phyloP scores from a whole-genome alignment of 495 filamentous ascomycete genomes.

The Tuber indicum region DNA sequence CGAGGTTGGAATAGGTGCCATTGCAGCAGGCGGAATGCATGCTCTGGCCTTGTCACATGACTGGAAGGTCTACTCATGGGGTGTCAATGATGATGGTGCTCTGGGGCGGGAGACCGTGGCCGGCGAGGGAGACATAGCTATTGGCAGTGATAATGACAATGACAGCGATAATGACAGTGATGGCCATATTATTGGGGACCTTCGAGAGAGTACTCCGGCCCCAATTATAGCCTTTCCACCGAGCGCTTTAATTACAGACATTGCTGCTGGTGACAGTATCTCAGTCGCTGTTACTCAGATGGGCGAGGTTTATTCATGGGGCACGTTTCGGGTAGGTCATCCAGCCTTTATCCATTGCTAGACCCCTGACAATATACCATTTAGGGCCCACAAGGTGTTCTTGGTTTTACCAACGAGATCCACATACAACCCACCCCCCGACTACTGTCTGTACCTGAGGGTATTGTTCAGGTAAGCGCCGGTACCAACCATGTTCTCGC shows the following conservation, averaged over 20 bases:
- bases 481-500: conserved; percentile 68
- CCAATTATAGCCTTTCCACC: conserved; percentile 49
- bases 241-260: conserved; percentile 52
- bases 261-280: conserved; percentile 58
- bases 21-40: conserved; percentile 64
- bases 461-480: conserved; percentile 55
- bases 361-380: not conserved
- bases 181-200: conserved; percentile 51
- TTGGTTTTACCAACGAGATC: conserved; percentile 55
- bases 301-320: conserved; percentile 66
- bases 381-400: conserved; percentile 59
- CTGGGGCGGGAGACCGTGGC: conserved; percentile 57
- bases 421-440: conserved; percentile 47
- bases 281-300: conserved; percentile 59
- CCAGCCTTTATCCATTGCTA: not conserved
- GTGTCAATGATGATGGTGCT: conserved; percentile 62
- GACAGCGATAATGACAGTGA: conserved; percentile 50
- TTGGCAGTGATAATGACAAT: no score
- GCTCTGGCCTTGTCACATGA: conserved; percentile 57
- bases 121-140: conserved; percentile 50
- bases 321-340: conserved; percentile 58
- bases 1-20: conserved; percentile 56
- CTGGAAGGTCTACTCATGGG: conserved; percentile 63
- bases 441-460: conserved; percentile 52
- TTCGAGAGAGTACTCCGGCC: conserved; percentile 54